Conservation (phyloP, 805 yeast species). For the Lachancea fermentati region DNA sequence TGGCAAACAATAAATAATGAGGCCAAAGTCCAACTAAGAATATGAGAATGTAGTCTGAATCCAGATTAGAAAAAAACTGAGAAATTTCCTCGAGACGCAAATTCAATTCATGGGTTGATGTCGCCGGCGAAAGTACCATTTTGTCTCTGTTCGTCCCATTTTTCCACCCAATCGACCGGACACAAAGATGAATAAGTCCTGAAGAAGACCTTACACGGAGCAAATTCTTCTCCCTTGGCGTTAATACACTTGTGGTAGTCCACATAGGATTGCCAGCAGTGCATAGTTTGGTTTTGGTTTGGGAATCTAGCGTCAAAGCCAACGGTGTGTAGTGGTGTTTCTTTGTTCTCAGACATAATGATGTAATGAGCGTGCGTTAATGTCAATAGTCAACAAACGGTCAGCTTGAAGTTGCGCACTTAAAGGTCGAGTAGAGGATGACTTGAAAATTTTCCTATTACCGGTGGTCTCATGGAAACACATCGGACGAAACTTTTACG, state of each 20-base stretch:
- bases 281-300: conserved; percentile 94
- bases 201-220: conserved; percentile 94
- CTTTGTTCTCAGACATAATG: conserved; percentile 24
- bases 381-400: neutral
- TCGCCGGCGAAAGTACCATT: conserved; percentile 53
- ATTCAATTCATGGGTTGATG: conserved; percentile 30
- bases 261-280: conserved; percentile 96
- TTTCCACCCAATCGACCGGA: conserved; percentile 79
- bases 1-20: too few relatives aligned
- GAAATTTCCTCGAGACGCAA: neutral
- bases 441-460: neutral
- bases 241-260: conserved; percentile 97
- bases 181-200: conserved; percentile 83
- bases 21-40: neutral
- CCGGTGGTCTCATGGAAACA: neutral
- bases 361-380: neutral
- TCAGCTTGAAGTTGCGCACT: neutral
- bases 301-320: conserved; percentile 94
- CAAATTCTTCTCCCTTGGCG: conserved; percentile 96
- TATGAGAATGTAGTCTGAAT: neutral
- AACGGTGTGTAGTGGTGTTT: conserved; percentile 51
- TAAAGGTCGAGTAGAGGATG: neutral
- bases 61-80: neutral
- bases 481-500: conserved; percentile 1
- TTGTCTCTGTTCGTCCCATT: conserved; percentile 83